Evolutionary conservation across 2,329 filamentous ascomycete genomes (phyloP), one percentile per base, ranked within the genome.

Genomic region (Alternaria triticina): DNA sequence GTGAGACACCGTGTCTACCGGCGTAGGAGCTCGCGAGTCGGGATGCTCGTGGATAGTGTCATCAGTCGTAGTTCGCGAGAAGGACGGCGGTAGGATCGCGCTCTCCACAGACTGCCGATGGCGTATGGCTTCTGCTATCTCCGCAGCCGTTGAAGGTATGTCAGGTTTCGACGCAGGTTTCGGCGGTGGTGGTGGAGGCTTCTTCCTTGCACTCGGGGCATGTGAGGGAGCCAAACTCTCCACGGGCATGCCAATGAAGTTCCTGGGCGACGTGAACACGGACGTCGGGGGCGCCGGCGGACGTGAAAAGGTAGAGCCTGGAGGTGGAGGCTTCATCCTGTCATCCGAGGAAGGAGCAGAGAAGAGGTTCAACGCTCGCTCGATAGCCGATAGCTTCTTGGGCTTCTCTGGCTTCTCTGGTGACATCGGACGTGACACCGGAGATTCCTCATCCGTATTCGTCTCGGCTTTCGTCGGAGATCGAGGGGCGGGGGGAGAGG

Each of bases 221-320:
- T 64, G 67, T 46, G 70, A 70, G 25, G 64, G 54, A 27, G 65
- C 65, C 36, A 70, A 56, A 54, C 63, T 69, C 45, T 73, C 72
- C 3, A 70, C 59, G 54, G 72, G 70, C 54, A 67, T 64, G 20
- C 70, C 72, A 46, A 72, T 69, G 27, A 72, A 60, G 56, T 75
- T 68, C 44, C 72, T 67, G 13, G 74, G 73, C 17, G 73, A 71
- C 11, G 65, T 67, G 47, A 72, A 75, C 11, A 62, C 55, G 27
- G 74, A 70, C 36, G 74, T 72, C 25, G 71, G 71, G 10, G 70
- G 75, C 10, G 75, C 72, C 22, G 72, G 67, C 40, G 75, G 75
- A 15, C 75, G 74, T 45, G 66, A 66, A 40, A 77, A 78, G n/a
- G 64, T 62, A 28, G 66, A 61, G 36, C 68, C 64, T 43, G 67